phyloP scores from a whole-genome alignment of 352 stramenopile genomes.

The Globisporangium rhizosaccharum region DNA sequence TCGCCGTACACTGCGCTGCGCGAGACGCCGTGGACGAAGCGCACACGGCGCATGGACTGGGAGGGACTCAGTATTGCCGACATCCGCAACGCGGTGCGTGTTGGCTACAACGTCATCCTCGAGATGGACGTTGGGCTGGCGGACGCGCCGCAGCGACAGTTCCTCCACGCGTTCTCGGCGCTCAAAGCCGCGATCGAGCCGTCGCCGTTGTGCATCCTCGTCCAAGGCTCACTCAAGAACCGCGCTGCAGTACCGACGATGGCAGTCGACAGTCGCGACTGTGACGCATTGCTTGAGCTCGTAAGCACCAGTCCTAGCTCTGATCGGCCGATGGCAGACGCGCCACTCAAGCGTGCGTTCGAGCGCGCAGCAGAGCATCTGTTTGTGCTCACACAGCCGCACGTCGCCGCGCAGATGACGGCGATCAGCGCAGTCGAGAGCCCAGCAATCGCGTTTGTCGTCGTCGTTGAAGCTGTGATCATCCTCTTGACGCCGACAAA shows the following conservation, averaged over 20 bases:
- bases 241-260: constrained; percentile 14
- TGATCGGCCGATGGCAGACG: constrained; percentile 27
- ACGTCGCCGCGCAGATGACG: constrained; percentile 23
- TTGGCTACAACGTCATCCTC: constrained; percentile 63
- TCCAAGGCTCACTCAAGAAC: constrained; percentile 49
- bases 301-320: not conserved
- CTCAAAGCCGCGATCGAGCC: constrained; percentile 65
- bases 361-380: constrained; percentile 32
- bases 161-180: constrained; percentile 53
- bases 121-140: constrained; percentile 73
- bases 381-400: constrained; percentile 14
- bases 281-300: not conserved
- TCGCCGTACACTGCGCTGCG: constrained; percentile 14
- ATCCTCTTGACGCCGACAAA: constrained; percentile 70
- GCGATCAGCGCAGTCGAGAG: constrained; percentile 11
- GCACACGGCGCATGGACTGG: constrained; percentile 1
- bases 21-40: not conserved
- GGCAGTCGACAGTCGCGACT: constrained; percentile 7
- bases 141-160: constrained; percentile 46
- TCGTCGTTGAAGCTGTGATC: constrained; percentile 79
- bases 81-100: constrained; percentile 29
- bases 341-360: constrained; percentile 43
- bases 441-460: constrained; percentile 27
- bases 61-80: constrained; percentile 23
- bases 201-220: constrained; percentile 52